phyloP scores from a whole-genome alignment of 2,329 filamentous ascomycete species.

The Plectosphaerella cucumerina region DNA sequence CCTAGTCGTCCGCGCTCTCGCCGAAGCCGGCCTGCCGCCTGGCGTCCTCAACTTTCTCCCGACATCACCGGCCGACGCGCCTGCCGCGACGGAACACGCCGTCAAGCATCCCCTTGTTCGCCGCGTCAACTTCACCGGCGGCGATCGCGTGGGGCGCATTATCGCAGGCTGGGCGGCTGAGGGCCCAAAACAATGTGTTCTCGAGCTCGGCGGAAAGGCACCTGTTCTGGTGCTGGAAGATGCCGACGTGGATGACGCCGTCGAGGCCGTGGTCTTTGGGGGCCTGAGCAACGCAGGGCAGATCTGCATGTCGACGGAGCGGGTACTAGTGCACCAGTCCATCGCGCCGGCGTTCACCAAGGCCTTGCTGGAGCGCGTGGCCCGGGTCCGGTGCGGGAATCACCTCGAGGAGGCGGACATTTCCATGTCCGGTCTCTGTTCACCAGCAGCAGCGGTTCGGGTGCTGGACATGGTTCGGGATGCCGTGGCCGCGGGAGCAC shows the following conservation, averaged over 20 bases:
- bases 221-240: conserved; percentile 57
- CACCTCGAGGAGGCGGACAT: conserved; percentile 18
- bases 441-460: conserved; percentile 14
- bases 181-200: conserved; percentile 59
- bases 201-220: conserved; percentile 58
- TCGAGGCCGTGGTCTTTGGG: conserved; percentile 49
- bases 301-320: conserved; percentile 55
- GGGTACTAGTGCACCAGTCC: conserved; percentile 54
- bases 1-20: conserved; percentile 59
- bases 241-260: conserved; percentile 56
- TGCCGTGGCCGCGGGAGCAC: conserved; percentile 54
- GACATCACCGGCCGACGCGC: conserved; percentile 63
- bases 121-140: conserved; percentile 75
- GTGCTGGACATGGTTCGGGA: conserved; percentile 39
- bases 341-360: conserved; percentile 53
- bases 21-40: conserved; percentile 67
- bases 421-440: conserved; percentile 20
- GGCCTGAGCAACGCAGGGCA: conserved; percentile 60
- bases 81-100: conserved; percentile 47
- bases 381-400: conserved; percentile 19
- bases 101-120: conserved; percentile 65
- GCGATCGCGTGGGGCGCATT: conserved; percentile 62
- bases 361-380: conserved; percentile 18
- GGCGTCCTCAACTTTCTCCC: conserved; percentile 71
- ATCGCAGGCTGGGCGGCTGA: conserved; percentile 61